Percentiles rank a stretch among this genome's conserved stretches.
These are phyloP conservation scores for Pseudogymnoascus sp. DNA, from an alignment of 2,329 filamentous ascomycete species.

Conservation along the genomic window DNA sequence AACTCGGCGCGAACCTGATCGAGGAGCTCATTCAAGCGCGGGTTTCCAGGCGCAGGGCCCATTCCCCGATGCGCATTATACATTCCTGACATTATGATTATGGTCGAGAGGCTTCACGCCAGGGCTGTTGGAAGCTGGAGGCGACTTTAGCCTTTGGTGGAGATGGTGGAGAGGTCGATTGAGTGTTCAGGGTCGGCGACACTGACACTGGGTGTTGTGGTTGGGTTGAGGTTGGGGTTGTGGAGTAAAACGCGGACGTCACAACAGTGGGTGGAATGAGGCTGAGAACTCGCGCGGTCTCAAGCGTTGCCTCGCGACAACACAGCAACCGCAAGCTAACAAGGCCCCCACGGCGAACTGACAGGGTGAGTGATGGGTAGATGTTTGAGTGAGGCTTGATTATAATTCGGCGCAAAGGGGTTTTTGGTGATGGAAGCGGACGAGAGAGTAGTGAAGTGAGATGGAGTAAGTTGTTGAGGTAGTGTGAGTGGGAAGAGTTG, in stretches of 20 bases:
- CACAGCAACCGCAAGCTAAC: background rate
- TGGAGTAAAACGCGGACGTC: background rate
- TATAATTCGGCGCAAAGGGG: background rate
- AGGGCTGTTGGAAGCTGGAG: background rate
- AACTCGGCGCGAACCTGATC: slow-evolving; percentile 89
- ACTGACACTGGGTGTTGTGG: background rate
- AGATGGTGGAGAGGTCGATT: background rate
- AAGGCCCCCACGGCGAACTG: background rate
- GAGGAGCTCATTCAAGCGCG: slow-evolving; percentile 80
- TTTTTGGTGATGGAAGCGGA: background rate
- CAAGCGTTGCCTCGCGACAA: background rate
- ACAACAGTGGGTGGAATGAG: background rate
- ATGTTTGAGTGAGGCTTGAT: background rate
- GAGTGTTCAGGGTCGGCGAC: background rate
- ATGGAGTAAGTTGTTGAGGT: background rate
- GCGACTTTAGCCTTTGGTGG: background rate
- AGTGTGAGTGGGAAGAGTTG: slow-evolving; percentile 7
- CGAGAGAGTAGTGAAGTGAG: background rate
- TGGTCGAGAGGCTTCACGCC: background rate
- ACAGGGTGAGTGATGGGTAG: background rate
- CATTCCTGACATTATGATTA: slow-evolving; percentile 54
- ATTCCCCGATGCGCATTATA: slow-evolving; percentile 82
- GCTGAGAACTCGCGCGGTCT: background rate
- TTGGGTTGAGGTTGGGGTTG: background rate
- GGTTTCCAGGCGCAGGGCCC: slow-evolving; percentile 55